Conservation (phyloP, 345 rosid genomes). For the Gossypium arboreum region DNA sequence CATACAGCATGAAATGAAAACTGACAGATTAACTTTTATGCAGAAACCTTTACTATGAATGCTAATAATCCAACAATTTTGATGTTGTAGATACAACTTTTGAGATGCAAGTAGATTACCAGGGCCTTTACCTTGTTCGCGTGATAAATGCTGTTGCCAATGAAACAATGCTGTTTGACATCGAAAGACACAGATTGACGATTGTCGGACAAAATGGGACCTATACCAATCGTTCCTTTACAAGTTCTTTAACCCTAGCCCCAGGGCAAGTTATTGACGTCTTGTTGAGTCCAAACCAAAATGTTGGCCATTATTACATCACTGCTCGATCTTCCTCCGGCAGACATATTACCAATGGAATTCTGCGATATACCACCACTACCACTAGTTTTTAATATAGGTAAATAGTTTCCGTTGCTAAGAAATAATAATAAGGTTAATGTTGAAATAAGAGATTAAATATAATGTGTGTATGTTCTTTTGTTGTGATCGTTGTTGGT, state of each 20-base stretch:
- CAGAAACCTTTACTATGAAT: no score
- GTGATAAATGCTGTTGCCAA: slow-evolving; percentile 25
- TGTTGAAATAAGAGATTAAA: neutral
- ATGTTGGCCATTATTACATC: slow-evolving; percentile 32
- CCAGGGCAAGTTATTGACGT: slow-evolving; percentile 35
- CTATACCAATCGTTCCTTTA: slow-evolving; percentile 19
- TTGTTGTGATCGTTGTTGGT: neutral
- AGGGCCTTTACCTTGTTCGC: slow-evolving; percentile 27
- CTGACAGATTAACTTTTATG: no score
- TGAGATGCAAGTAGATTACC: slow-evolving; percentile 2
- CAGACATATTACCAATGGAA: neutral
- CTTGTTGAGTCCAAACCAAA: slow-evolving; percentile 19
- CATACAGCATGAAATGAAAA: no score
- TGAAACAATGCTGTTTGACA: slow-evolving; percentile 25
- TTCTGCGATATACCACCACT: neutral
- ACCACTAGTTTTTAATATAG: neutral
- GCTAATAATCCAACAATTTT: neutral
- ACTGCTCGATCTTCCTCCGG: slow-evolving; percentile 3
- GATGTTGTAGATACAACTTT: slow-evolving; percentile 20
- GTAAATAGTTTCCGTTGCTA: no score
- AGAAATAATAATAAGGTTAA: neutral
- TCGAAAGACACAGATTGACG: slow-evolving; percentile 27
- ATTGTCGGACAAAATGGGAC: slow-evolving; percentile 31
- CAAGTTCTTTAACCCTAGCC: slow-evolving; percentile 13
- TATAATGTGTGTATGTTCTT: neutral